Percentiles rank a stretch among this genome's conserved stretches.
These are phyloP conservation scores for Chrysopogon serrulatus DNA, from an alignment of 176 grass and related monocot genomes.

Conservation along the genomic window DNA sequence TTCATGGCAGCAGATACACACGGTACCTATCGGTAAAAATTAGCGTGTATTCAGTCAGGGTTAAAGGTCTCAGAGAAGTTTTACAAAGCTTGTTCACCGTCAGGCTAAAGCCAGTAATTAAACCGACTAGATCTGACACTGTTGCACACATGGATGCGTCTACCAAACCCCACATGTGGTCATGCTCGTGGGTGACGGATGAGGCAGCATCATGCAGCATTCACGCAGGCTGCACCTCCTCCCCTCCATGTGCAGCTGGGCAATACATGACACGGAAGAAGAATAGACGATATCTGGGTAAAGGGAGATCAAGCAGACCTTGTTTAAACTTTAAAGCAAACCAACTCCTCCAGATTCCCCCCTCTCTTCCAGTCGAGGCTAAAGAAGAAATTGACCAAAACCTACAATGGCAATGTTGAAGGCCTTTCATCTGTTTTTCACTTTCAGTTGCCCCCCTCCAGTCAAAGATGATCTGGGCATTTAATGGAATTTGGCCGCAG, in stretches of 20 bases:
- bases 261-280: conserved; percentile 24
- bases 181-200: conserved; percentile 2
- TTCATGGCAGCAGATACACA: neutral
- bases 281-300: conserved; percentile 9
- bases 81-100: neutral
- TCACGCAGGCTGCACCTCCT: neutral
- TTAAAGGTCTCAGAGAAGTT: neutral
- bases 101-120: neutral
- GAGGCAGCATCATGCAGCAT: neutral
- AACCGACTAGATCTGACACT: neutral
- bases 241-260: conserved; percentile 22
- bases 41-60: neutral
- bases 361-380: neutral
- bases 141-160: conserved; percentile 1
- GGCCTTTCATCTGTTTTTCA: too few species aligned
- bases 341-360: neutral
- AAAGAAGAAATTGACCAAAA: neutral
- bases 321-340: neutral
- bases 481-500: too few species aligned
- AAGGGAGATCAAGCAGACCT: neutral
- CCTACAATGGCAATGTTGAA: too few species aligned
- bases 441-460: too few species aligned
- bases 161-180: conserved; percentile 43
- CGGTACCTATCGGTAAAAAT: neutral
- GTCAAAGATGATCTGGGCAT: too few species aligned